Evolutionary conservation across 441 rosid genomes (phyloP), one percentile per base, ranked within the genome.

Genomic region (Geranium incanum): DNA sequence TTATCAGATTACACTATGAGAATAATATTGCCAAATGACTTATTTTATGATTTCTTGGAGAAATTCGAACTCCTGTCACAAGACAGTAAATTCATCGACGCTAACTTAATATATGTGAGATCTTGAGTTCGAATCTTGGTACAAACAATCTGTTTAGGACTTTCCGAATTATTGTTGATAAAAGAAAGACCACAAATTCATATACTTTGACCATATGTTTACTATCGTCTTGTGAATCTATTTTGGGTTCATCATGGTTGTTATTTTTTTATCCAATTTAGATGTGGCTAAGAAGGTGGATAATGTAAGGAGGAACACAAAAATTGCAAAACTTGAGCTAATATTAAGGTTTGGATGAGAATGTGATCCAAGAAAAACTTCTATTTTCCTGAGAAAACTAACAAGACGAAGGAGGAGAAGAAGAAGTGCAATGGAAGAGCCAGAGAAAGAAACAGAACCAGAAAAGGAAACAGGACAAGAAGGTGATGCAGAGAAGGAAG

Each of bases 261-360:
- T 60, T 6, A 60, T 60, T 60, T 52, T 52, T 28, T 28, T 28
- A 36, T 19, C 37, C 66, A 0, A 23, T 15, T 23, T 9, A 9
- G 21, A 16, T 57, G 63, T 57, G 63, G 28, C 63, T 57, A 16
- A 57, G 63, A 57, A 60, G 36, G 15, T 23, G 66, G 66, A 23
- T 2, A 62, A 9, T 28, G 66, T 9, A 15, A 62, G 66, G 66
- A 62, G 66, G 66, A 62, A 62, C 66, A 62, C 37, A 23, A 62
- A 62, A 62, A 4, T 62, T 62, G 66, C 66, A 62, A 62, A 23
- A 21, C 66, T 12, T 9, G 37, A 62, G 37, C 66, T 62, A 21
- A 62, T 9, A 21, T 23, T 62, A 11, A 62, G 66, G 66, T 19
- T 19, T 60, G 36, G 55, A 50, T 50, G 59, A 18, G 59, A 13